Conservation (phyloP, 2,329 filamentous ascomycete species). For the Cercospora berteroae region DNA sequence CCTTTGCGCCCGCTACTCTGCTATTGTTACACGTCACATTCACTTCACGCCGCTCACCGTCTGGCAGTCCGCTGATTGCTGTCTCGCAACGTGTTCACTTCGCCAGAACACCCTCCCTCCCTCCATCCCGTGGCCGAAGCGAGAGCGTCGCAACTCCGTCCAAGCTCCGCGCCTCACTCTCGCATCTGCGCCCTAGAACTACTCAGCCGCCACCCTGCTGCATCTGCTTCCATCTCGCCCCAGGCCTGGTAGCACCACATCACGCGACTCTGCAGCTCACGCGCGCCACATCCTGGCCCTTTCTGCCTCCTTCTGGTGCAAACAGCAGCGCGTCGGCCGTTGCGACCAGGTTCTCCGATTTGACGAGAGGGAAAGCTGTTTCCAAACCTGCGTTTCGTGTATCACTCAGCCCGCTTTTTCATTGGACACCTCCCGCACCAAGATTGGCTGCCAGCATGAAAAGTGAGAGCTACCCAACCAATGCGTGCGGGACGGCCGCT, state of each 20-base stretch:
- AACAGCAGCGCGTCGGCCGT: not conserved
- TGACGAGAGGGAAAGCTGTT: not conserved
- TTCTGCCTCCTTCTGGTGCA: not conserved
- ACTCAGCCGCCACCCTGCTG: not conserved
- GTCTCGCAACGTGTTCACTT: not conserved
- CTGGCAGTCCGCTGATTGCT: not conserved
- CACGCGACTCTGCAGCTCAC: constrained; percentile 12
- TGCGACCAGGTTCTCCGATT: not conserved
- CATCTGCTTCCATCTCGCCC: not conserved
- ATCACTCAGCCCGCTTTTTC: constrained; percentile 3
- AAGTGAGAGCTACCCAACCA: constrained; percentile 35
- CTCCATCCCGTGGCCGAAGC: not conserved
- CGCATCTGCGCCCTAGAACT: not conserved
- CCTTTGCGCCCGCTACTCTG: not conserved
- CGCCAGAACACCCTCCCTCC: not conserved
- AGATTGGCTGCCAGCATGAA: constrained; percentile 39
- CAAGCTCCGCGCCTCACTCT: constrained; percentile 11
- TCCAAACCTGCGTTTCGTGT: constrained; percentile 4
- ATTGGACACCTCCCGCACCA: constrained; percentile 6
- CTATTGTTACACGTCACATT: not conserved
- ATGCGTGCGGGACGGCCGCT: constrained; percentile 5
- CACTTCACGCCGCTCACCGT: not conserved
- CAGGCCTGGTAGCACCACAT: constrained; percentile 5
- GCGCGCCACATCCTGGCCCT: not conserved
- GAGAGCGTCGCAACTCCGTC: not conserved